Evolutionary conservation across 176 grass and related monocot genomes (phyloP), one percentile per base, ranked within the genome.

Genomic region (Cymbopogon citratus): DNA sequence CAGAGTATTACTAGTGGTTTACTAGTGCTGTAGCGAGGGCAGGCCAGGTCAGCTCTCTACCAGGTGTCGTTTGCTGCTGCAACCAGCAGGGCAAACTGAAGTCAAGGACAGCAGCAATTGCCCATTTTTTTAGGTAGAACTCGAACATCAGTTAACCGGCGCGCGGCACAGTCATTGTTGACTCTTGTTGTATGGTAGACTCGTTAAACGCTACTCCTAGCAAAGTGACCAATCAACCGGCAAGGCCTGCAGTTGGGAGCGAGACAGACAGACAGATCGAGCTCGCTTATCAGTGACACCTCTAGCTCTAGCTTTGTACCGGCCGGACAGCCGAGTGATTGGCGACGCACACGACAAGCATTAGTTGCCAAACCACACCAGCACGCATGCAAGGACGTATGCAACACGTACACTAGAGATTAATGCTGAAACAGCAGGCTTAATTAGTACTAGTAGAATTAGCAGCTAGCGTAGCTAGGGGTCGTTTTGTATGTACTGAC

Each of bases 131-230:
- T n/a, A 56, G 52, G 52, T 56, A 56, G 0, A 2, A 3, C 19
- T 56, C n/a, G 0, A 2, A 3, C 19, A 56, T n/a, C 19, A n/a
- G 25, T 23, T 31, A 4, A 34, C 63, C 72, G 25, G 48, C 63
- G 21, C n/a, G 31, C 31, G 31, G 31, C 31, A 8, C 73, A 59
- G 74, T 77, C 71, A 84, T 84, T 76, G 43, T 75, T 83, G 81
- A 83, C 81, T 73, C 39, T 9, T 60, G n/a, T 3, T 24, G 56
- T 4, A 43, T 43, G 21, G 9, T 23, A 18, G 62, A 84, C 46
- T 57, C 25, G 36, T 33, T 69, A 84, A 84, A 84, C 82, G 16
- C 0, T 15, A 46, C 2, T 12, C 9, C 41, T 2, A 2, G 31
- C 3, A 5, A 24, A 62, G 33, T n/a, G 40, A 8, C 34, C 83